Evolutionary conservation across 2,329 filamentous ascomycete genomes (phyloP).

Genomic region (Colletotrichum lupini): DNA sequence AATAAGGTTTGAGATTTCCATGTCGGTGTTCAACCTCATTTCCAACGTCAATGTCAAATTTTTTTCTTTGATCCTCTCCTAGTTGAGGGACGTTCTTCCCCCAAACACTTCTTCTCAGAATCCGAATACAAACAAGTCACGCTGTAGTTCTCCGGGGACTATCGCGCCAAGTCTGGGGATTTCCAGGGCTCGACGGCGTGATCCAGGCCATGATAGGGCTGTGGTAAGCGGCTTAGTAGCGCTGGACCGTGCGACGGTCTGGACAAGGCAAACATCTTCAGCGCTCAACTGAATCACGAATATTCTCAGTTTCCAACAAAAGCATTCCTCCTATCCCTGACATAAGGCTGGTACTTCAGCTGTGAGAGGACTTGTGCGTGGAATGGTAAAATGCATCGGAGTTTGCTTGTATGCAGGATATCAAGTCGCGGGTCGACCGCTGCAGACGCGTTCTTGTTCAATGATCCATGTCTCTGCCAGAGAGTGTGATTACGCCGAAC

Average conservation of each 20-base stretch:
- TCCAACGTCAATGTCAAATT: neutral
- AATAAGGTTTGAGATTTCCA: neutral
- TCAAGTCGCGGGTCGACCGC: neutral
- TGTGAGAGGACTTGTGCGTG: too few species aligned
- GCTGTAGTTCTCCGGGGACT: neutral
- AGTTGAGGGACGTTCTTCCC: too few species aligned
- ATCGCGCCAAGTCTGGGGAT: too few species aligned
- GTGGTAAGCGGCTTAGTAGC: neutral
- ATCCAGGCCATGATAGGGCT: slow-evolving; percentile 10
- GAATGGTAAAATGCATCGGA: neutral
- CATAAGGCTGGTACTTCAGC: neutral
- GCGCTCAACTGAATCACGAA: neutral
- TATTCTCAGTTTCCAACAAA: too few species aligned
- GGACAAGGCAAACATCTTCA: neutral
- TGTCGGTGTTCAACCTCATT: neutral
- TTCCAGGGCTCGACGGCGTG: slow-evolving; percentile 10
- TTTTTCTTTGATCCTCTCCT: too few species aligned
- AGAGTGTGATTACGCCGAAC: neutral
- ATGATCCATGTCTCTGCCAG: neutral
- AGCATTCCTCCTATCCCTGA: too few species aligned
- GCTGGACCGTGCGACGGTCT: slow-evolving; percentile 3
- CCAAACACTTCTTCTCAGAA: too few species aligned
- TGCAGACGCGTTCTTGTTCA: neutral
- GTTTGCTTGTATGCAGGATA: neutral
- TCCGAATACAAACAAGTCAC: too few species aligned